Conservation (phyloP, 139 green algal species). For the Coccomyxa sp. region DNA sequence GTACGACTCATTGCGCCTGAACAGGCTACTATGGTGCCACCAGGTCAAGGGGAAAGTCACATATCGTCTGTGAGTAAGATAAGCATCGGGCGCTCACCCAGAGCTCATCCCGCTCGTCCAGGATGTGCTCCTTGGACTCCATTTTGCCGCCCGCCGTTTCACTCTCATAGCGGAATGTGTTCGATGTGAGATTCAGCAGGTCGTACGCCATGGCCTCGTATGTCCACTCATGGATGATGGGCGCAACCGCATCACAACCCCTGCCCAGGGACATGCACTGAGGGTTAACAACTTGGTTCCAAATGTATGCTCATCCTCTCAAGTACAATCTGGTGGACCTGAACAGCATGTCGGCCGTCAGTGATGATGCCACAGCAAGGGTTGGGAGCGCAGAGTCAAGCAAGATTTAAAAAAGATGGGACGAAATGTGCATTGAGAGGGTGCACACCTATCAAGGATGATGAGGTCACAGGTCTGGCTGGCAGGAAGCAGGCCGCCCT, state of each 20-base stretch:
- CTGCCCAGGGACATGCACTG: slow-evolving; percentile 16
- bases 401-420: too few species aligned
- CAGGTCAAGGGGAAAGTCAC: too few species aligned
- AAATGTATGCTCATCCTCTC: neutral
- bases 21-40: too few species aligned
- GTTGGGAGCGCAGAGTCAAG: too few species aligned
- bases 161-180: slow-evolving; percentile 48
- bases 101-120: slow-evolving; percentile 73
- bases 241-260: slow-evolving; percentile 77
- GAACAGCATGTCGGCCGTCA: neutral
- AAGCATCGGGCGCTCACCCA: slow-evolving; percentile 22
- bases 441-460: slow-evolving; percentile 69
- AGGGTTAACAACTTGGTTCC: neutral
- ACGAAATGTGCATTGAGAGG: too few species aligned
- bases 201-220: slow-evolving; percentile 95
- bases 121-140: slow-evolving; percentile 69
- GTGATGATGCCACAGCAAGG: neutral
- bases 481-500: slow-evolving; percentile 35
- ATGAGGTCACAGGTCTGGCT: slow-evolving; percentile 85
- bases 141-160: slow-evolving; percentile 49
- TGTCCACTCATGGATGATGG: slow-evolving; percentile 96
- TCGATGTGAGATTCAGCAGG: slow-evolving; percentile 69
- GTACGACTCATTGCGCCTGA: too few species aligned
- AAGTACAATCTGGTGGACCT: neutral
- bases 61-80: too few species aligned